Evolutionary conservation across 768 basidiomycete genomes (phyloP).

Genomic region (Russula dissimulans): DNA sequence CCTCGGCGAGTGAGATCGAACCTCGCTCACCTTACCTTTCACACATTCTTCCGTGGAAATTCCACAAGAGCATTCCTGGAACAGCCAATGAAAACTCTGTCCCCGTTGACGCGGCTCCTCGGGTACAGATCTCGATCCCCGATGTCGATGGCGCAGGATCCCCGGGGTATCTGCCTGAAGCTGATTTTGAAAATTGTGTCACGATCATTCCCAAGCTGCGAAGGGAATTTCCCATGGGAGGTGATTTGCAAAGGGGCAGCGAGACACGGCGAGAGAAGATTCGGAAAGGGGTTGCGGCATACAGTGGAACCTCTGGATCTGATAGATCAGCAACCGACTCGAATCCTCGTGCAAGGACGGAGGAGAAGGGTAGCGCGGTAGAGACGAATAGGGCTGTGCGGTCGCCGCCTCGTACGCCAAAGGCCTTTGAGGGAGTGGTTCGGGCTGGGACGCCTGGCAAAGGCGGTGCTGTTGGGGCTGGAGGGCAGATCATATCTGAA

Average conservation of each 20-base stretch:
- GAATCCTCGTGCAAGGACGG: background rate
- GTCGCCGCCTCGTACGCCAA: conserved; percentile 11
- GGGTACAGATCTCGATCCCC: conserved; percentile 9
- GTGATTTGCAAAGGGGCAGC: conserved; percentile 19
- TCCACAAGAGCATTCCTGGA: background rate
- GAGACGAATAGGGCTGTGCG: background rate
- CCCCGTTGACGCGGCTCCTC: background rate
- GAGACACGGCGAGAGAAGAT: conserved; percentile 17
- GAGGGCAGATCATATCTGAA: conserved; percentile 67
- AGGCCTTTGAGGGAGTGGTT: conserved; percentile 2
- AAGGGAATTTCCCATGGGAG: conserved; percentile 19
- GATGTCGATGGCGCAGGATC: conserved; percentile 22
- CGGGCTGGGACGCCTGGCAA: conserved; percentile 16
- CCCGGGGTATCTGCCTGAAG: conserved; percentile 37
- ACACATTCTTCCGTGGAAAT: conserved; percentile 16
- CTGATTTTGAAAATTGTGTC: conserved; percentile 64
- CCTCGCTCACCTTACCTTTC: conserved; percentile 9
- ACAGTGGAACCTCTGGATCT: background rate
- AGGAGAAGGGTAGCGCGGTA: background rate
- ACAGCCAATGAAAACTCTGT: background rate
- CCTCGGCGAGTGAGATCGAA: conserved; percentile 1
- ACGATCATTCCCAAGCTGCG: conserved; percentile 59
- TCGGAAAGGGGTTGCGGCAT: conserved; percentile 3
- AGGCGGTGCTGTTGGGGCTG: conserved; percentile 40
- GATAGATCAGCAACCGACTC: background rate